Percentiles rank a stretch among this genome's conserved stretches.
Evolutionary conservation across 2,329 filamentous ascomycete species (phyloP).

Genomic region (Aspergillus calidoustus): DNA sequence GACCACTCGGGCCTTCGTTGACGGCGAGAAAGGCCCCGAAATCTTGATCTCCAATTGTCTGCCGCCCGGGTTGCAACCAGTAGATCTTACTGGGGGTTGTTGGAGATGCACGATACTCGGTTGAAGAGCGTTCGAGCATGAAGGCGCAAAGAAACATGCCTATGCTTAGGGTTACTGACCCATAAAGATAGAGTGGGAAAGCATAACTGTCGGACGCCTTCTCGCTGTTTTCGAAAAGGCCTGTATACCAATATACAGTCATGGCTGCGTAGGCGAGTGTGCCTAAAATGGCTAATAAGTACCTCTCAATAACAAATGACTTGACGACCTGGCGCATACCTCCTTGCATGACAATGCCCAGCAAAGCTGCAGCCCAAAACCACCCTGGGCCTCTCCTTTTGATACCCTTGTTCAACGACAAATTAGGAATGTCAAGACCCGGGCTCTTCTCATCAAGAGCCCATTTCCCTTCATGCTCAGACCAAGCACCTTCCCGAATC

Average conservation of each 20-base stretch:
- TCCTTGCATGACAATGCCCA: conserved; percentile 35
- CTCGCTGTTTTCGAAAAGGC: conserved; percentile 32
- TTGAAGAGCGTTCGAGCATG: conserved; percentile 40
- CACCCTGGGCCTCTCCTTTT: conserved; percentile 32
- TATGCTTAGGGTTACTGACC: conserved; percentile 36
- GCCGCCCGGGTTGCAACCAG: conserved; percentile 46
- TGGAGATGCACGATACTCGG: conserved; percentile 30
- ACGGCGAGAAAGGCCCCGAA: conserved; percentile 43
- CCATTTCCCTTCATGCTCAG: conserved; percentile 11
- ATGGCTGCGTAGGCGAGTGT: conserved; percentile 33
- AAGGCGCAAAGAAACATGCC: conserved; percentile 43
- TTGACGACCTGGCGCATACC: conserved; percentile 25
- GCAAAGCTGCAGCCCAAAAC: conserved; percentile 35
- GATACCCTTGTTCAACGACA: conserved; percentile 44
- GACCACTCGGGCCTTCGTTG: conserved; percentile 26
- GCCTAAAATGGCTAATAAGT: conserved; percentile 14
- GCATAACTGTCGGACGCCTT: conserved; percentile 34
- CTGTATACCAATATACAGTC: conserved; percentile 35
- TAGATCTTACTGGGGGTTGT: conserved; percentile 37
- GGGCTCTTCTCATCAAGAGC: conserved; percentile 21
- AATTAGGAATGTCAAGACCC: conserved; percentile 39
- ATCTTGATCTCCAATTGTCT: conserved; percentile 44
- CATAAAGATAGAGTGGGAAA: conserved; percentile 39
- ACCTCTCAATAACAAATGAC: not conserved
- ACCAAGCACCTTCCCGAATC: conserved; percentile 30